These are phyloP conservation scores for Scheffersomyces coipomensis DNA, from an alignment of 805 yeast species.

Conservation along the genomic window DNA sequence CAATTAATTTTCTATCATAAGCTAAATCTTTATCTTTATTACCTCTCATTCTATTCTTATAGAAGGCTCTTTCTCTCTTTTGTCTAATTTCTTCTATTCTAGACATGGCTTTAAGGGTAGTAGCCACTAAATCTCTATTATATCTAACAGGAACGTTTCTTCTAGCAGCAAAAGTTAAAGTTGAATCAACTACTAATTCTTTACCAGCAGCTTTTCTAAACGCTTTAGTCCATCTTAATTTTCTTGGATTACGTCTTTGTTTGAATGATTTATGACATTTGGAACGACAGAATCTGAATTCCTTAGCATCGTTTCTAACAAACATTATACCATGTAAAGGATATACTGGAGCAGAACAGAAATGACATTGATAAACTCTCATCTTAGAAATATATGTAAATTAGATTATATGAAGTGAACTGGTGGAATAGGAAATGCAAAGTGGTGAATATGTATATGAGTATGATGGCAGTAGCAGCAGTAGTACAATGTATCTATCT, in stretches of 20 bases:
- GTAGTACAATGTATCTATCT: no score
- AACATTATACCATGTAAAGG: conserved; percentile 87
- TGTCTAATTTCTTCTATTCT: conserved; percentile 94
- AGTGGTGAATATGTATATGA: conserved; percentile 1
- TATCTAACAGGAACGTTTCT: conserved; percentile 98
- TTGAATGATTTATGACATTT: conserved; percentile 97
- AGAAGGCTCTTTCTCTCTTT: conserved; percentile 97
- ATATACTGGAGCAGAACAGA: conserved; percentile 95
- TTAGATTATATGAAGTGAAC: no score
- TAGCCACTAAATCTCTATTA: conserved; percentile 92
- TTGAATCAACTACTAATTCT: conserved; percentile 95
- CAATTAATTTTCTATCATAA: conserved; percentile 85
- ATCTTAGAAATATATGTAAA: conserved; percentile 40
- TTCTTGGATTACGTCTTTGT: conserved; percentile 97
- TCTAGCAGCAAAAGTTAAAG: conserved; percentile 94
- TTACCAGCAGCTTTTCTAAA: conserved; percentile 99
- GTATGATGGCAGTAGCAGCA: no score
- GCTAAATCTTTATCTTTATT: conserved; percentile 85
- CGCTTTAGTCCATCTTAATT: conserved; percentile 97
- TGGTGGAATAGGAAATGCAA: no score
- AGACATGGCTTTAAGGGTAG: conserved; percentile 92
- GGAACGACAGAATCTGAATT: conserved; percentile 94
- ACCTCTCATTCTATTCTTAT: conserved; percentile 98
- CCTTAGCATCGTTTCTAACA: conserved; percentile 97
- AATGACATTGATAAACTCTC: conserved; percentile 92